phyloP scores from a whole-genome alignment of 2,329 filamentous ascomycete species.

The Tolypocladium ovalisporum region DNA sequence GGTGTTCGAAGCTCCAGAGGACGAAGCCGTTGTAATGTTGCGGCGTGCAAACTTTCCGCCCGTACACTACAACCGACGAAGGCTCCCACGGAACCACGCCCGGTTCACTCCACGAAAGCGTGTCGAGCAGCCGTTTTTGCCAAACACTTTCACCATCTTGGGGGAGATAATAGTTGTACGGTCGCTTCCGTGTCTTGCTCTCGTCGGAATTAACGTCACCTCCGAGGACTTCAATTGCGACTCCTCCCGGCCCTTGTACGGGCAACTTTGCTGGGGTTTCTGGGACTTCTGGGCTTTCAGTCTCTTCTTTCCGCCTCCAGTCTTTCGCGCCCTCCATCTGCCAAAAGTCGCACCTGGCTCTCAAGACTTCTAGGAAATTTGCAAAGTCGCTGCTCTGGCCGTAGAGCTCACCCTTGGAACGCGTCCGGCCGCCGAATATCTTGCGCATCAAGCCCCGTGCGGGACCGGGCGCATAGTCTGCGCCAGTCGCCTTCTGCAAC shows the following conservation, averaged over 20 bases:
- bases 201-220: not conserved
- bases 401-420: conserved; percentile 37
- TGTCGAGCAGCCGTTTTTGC: conserved; percentile 9
- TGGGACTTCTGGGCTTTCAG: conserved; percentile 2
- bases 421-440: conserved; percentile 29
- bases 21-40: conserved; percentile 45
- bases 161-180: conserved; percentile 18
- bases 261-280: not conserved
- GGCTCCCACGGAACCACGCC: conserved; percentile 27
- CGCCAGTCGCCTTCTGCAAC: conserved; percentile 61
- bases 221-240: not conserved
- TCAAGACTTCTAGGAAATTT: conserved; percentile 63
- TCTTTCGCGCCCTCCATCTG: conserved; percentile 69
- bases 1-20: conserved; percentile 55
- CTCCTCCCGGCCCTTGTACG: not conserved
- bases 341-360: conserved; percentile 72
- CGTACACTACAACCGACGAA: conserved; percentile 44
- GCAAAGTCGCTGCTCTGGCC: conserved; percentile 62
- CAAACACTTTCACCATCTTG: conserved; percentile 18
- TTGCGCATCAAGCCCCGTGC: conserved; percentile 39
- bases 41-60: conserved; percentile 49
- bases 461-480: conserved; percentile 51
- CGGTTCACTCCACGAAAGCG: conserved; percentile 11
- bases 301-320: conserved; percentile 50
- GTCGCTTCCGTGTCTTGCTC: conserved; percentile 11